phyloP scores from a whole-genome alignment of 2,329 filamentous ascomycete species.

The Calonectria crousiana region DNA sequence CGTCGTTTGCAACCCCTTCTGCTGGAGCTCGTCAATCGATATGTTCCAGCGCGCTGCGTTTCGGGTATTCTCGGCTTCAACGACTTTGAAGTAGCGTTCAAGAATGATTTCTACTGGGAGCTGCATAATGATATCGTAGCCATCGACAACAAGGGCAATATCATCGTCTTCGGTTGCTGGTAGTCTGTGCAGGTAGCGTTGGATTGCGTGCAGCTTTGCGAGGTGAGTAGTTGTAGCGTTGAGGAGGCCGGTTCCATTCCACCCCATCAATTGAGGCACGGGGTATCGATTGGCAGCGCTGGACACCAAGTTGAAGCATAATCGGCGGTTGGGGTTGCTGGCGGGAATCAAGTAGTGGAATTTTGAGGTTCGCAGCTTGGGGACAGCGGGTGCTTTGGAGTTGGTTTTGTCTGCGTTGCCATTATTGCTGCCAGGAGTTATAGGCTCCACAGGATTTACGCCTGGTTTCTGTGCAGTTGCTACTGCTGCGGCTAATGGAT shows the following conservation, averaged over 20 bases:
- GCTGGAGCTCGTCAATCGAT: slow-evolving; percentile 45
- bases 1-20: slow-evolving; percentile 50
- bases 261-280: slow-evolving; percentile 53
- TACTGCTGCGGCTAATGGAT: neutral
- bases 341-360: slow-evolving; percentile 56
- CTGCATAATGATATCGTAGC: slow-evolving; percentile 74
- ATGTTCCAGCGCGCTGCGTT: slow-evolving; percentile 63
- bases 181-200: slow-evolving; percentile 50
- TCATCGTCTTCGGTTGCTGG: slow-evolving; percentile 60
- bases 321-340: slow-evolving; percentile 49
- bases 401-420: neutral
- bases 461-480: neutral
- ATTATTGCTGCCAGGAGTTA: neutral
- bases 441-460: neutral
- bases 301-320: slow-evolving; percentile 56
- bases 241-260: slow-evolving; percentile 50
- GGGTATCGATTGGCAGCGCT: slow-evolving; percentile 53
- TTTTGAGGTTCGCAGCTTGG: slow-evolving; percentile 40
- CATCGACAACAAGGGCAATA: slow-evolving; percentile 73
- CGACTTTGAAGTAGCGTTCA: slow-evolving; percentile 66
- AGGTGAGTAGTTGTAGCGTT: slow-evolving; percentile 52
- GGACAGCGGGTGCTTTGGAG: neutral
- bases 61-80: slow-evolving; percentile 64
- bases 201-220: slow-evolving; percentile 53
- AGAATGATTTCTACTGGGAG: slow-evolving; percentile 73